These are phyloP conservation scores for Jatropha podagrica DNA, from an alignment of 441 rosid species.

Conservation along the genomic window DNA sequence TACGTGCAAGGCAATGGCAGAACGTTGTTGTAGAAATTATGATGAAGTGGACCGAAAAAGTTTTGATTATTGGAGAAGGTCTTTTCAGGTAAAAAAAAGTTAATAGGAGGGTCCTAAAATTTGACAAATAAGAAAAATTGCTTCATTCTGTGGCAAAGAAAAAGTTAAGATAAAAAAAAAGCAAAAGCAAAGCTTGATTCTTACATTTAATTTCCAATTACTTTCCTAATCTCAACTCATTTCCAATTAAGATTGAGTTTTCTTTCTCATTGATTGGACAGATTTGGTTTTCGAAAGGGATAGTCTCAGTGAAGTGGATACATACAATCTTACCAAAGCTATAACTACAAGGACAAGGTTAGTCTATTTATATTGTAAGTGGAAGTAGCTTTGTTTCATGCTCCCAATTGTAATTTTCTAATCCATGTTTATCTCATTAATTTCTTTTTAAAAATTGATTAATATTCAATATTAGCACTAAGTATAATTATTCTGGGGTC, in stretches of 20 bases:
- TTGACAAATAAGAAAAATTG: not conserved
- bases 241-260: not conserved
- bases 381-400: not conserved
- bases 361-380: not conserved
- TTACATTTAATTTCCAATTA: not conserved
- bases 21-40: not conserved
- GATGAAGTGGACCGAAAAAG: not conserved
- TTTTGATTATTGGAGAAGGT: not conserved
- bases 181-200: not conserved
- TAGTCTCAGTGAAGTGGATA: too few relatives aligned
- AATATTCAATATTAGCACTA: not conserved
- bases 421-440: not conserved
- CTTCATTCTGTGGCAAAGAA: slow-evolving; percentile 24
- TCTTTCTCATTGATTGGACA: not conserved
- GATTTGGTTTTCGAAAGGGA: not conserved
- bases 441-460: not conserved
- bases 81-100: slow-evolving; percentile 9
- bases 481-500: too few relatives aligned
- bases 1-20: not conserved
- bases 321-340: not conserved
- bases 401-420: not conserved
- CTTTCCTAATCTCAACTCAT: not conserved
- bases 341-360: not conserved
- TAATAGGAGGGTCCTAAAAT: not conserved
- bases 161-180: not conserved